Conservation (phyloP, 257 asterid genomes). For the Echites panduratus region DNA sequence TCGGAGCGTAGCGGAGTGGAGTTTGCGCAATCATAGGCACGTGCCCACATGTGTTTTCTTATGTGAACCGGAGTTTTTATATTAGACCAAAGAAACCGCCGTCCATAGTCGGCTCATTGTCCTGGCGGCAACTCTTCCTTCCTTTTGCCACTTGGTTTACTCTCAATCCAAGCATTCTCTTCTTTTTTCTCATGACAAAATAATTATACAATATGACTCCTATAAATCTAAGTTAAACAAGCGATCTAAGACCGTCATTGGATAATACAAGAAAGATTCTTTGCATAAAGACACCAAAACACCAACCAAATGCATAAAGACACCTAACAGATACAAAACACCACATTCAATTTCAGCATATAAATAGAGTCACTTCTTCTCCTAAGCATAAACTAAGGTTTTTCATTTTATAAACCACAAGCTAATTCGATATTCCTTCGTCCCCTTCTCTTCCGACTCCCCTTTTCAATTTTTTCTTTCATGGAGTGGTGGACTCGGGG, state of each 20-base stretch:
- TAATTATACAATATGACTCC: background rate
- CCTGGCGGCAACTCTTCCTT: constrained; percentile 2
- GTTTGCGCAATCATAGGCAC: constrained; percentile 16
- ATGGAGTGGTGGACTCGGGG: constrained; percentile 83
- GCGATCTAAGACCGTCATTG: constrained; percentile 31
- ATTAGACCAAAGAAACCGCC: constrained; percentile 8
- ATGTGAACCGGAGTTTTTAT: constrained; percentile 10
- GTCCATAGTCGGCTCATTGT: constrained; percentile 19
- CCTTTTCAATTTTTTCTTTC: background rate
- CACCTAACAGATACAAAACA: constrained; percentile 22
- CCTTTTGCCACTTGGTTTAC: constrained; percentile 24
- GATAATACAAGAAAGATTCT: constrained; percentile 28
- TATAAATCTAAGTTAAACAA: constrained; percentile 1
- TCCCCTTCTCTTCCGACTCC: background rate
- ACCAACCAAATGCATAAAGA: constrained; percentile 25
- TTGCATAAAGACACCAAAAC: constrained; percentile 28
- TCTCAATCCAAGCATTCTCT: constrained; percentile 12
- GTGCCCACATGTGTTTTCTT: constrained; percentile 14
- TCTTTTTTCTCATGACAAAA: background rate
- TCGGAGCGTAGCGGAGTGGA: constrained; percentile 12
- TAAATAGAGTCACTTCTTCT: constrained; percentile 15
- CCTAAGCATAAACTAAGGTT: background rate
- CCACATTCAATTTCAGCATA: constrained; percentile 11
- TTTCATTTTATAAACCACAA: too few relatives aligned
- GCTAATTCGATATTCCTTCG: background rate